phyloP scores from a whole-genome alignment of 768 basidiomycete species.

The Tulasnella sp. region DNA sequence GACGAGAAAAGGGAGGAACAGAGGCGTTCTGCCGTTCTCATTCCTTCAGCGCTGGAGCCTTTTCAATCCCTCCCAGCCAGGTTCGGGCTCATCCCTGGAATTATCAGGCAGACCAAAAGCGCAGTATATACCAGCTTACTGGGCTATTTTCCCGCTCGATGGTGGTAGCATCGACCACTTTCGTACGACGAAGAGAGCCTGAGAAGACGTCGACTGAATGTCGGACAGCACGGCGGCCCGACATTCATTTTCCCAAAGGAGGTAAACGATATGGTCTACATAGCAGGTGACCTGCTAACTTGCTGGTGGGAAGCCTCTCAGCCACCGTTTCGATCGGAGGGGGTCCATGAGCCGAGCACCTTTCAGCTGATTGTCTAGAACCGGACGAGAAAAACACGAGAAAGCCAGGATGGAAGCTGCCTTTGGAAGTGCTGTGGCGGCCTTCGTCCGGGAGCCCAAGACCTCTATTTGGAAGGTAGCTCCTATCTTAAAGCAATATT shows the following conservation, averaged over 20 bases:
- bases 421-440: not conserved
- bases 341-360: not conserved
- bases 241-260: not conserved
- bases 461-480: not conserved
- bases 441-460: not conserved
- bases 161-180: not conserved
- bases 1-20: not conserved
- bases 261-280: not conserved
- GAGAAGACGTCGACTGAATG: not conserved
- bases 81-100: not conserved
- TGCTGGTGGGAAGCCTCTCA: not conserved
- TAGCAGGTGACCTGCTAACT: not conserved
- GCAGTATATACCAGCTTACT: not conserved
- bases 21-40: not conserved
- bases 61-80: not conserved
- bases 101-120: not conserved
- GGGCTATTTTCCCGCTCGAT: not conserved
- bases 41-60: not conserved
- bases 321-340: not conserved
- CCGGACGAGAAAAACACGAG: not conserved
- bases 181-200: not conserved
- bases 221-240: not conserved
- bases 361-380: not conserved
- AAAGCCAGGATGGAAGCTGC: not conserved
- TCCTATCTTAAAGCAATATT: not conserved